Base-by-base conservation (phyloP, 352 stramenopile species). In the Pythium guiyangense region DNA sequence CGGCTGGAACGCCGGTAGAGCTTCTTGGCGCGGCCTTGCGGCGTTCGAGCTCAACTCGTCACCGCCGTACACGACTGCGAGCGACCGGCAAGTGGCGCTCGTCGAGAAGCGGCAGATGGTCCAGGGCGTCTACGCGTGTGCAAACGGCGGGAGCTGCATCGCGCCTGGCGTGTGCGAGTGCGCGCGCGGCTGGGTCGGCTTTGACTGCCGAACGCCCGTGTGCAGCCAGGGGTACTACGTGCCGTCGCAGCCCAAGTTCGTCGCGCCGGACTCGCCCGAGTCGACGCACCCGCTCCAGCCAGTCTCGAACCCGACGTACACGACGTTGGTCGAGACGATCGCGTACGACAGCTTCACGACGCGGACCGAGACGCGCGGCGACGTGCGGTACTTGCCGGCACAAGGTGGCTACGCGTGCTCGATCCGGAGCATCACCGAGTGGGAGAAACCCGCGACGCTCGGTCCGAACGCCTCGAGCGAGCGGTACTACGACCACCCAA, bases 371-470 rank as follows among this genome's bases (percentile, higher is more conserved):
- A 77, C 63, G 26, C 68, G 71, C 6, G 80, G 78, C 25, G 69
- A 72, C 15, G 62, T 73, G 3, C 73, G 64, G 25, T 97, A 97
- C 65, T 54, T 84, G 44, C 64, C 71, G 6, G 20, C 47, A 3
- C 93, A 98, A 74, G 96, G 96, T 43, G 93, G 94, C 10, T 99
- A 99, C 62, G 74, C 90, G 34, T 99, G 96, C 67, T 98, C 92
- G 3, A 90, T 97, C 18, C 85, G 96, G 39, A 91, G 89, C 59
- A 70, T 96, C n/a, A 98, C 93, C 10, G 37, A 96, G 59, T 99
- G 90, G 90, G 96, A 99, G 60, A 97, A 98, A 59, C 80, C 80
- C 4, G 48, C 42, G 37, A 85, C 66, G 3, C 64, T 67, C 37
- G 80, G 67, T 5, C 62, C 69, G 14, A 69, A 77, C 44, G 78